Evolutionary conservation across 805 yeast genomes (phyloP).

Genomic region (Henningerozyma blattae): DNA sequence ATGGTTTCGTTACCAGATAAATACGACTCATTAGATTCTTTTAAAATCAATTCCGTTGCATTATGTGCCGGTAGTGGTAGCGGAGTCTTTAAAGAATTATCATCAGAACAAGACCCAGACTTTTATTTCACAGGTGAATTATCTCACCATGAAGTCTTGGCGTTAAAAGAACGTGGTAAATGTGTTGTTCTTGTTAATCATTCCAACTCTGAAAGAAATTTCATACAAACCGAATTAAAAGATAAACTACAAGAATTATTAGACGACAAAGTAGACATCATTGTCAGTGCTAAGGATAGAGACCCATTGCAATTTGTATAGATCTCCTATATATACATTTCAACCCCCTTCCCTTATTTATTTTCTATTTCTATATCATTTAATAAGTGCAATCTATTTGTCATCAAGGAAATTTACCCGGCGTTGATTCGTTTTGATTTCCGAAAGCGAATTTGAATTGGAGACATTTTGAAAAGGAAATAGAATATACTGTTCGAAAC

Average conservation of each 20-base stretch:
- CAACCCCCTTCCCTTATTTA: conserved; percentile 25
- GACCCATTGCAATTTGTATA: too few relatives aligned
- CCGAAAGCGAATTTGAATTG: too few relatives aligned
- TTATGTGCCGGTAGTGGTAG: conserved; percentile 96
- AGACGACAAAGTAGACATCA: conserved; percentile 33
- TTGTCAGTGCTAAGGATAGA: conserved; percentile 41
- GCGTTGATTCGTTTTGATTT: too few relatives aligned
- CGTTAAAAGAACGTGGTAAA: conserved; percentile 56
- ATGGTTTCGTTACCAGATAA: conserved; percentile 42
- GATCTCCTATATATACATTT: too few relatives aligned
- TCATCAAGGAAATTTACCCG: too few relatives aligned
- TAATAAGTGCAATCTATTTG: too few relatives aligned
- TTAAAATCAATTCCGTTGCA: conserved; percentile 46
- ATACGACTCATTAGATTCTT: conserved; percentile 15
- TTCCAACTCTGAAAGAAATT: conserved; percentile 87
- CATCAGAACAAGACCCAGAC: conserved; percentile 44
- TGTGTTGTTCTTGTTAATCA: conserved; percentile 76
- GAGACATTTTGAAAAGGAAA: too few relatives aligned
- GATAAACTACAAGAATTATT: conserved; percentile 27
- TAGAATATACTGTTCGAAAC: too few relatives aligned
- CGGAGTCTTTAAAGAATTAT: conserved; percentile 41
- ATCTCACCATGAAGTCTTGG: conserved; percentile 84
- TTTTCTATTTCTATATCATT: conserved; percentile 2
- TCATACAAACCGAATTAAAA: conserved; percentile 39
- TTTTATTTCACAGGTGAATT: conserved; percentile 83